A percentile compares a stretch with the other conserved stretches of the same genome.
These are phyloP conservation scores for Margaritispora aquatica DNA, from an alignment of 495 filamentous ascomycete species.

Conservation along the genomic window DNA sequence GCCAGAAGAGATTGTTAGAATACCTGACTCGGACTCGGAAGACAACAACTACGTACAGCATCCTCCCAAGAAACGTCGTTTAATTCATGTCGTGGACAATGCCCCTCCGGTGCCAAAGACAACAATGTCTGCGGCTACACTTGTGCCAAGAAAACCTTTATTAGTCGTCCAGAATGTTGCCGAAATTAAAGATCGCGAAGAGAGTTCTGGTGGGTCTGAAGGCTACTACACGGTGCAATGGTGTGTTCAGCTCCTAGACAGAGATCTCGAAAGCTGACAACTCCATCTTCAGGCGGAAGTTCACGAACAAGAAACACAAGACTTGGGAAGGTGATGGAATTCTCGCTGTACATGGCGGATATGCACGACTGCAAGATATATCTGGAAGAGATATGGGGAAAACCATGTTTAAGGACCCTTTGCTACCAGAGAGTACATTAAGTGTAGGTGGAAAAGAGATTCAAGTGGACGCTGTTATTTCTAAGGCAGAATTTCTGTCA, in stretches of 20 bases:
- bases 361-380: conserved; percentile 56
- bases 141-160: conserved; percentile 35
- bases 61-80: conserved; percentile 22
- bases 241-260: conserved; percentile 27
- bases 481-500: conserved; percentile 58
- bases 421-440: conserved; percentile 57
- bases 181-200: conserved; percentile 1
- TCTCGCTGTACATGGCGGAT: conserved; percentile 49
- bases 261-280: conserved; percentile 12
- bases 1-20: background rate
- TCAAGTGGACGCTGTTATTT: conserved; percentile 61
- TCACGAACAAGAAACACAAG: conserved; percentile 74
- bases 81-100: conserved; percentile 17
- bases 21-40: conserved; percentile 12
- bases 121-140: conserved; percentile 8
- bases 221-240: conserved; percentile 65
- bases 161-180: conserved; percentile 31
- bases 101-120: conserved; percentile 4
- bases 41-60: conserved; percentile 5
- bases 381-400: conserved; percentile 64
- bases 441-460: conserved; percentile 68
- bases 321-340: conserved; percentile 85
- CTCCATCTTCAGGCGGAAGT: conserved; percentile 53
- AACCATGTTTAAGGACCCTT: conserved; percentile 42
- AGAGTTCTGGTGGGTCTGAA: conserved; percentile 22